These are phyloP conservation scores for Entomortierella lignicola DNA, from an alignment of 192 early-diverging fungal species.

Conservation along the genomic window DNA sequence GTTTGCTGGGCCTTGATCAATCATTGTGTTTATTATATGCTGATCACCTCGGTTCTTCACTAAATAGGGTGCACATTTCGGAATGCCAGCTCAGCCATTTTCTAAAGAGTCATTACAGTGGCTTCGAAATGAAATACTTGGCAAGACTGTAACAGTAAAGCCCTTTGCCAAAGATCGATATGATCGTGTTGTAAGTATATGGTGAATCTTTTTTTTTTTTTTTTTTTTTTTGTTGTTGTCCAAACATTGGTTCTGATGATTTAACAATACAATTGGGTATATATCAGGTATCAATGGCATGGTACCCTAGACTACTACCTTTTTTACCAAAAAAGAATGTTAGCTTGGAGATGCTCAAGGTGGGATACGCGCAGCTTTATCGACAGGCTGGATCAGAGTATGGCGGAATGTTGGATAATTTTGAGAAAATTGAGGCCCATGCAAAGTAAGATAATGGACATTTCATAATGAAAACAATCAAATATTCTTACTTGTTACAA, in stretches of 20 bases:
- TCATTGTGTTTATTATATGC: too few species aligned
- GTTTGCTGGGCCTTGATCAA: too few species aligned
- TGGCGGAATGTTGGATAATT: slow-evolving; percentile 54
- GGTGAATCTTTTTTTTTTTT: background rate
- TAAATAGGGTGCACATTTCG: slow-evolving; percentile 67
- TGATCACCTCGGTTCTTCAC: background rate
- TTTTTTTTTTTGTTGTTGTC: background rate
- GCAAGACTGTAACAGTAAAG: slow-evolving; percentile 59
- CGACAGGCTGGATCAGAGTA: slow-evolving; percentile 68
- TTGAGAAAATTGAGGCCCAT: slow-evolving; percentile 58
- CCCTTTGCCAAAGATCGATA: slow-evolving; percentile 69
- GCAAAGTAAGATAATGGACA: slow-evolving; percentile 61
- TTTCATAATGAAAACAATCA: too few species aligned
- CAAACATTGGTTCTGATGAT: background rate
- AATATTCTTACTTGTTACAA: too few species aligned
- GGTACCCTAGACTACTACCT: slow-evolving; percentile 53
- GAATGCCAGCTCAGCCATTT: slow-evolving; percentile 71
- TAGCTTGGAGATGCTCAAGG: slow-evolving; percentile 68
- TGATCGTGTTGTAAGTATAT: slow-evolving; percentile 62
- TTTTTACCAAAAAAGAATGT: slow-evolving; percentile 63
- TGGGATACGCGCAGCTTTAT: slow-evolving; percentile 70
- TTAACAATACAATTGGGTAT: background rate
- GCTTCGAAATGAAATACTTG: slow-evolving; percentile 56
- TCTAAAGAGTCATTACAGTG: slow-evolving; percentile 65
- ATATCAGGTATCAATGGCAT: slow-evolving; percentile 68